Conservation (phyloP, 805 yeast species). For the Barnettozyma botsteinii region DNA sequence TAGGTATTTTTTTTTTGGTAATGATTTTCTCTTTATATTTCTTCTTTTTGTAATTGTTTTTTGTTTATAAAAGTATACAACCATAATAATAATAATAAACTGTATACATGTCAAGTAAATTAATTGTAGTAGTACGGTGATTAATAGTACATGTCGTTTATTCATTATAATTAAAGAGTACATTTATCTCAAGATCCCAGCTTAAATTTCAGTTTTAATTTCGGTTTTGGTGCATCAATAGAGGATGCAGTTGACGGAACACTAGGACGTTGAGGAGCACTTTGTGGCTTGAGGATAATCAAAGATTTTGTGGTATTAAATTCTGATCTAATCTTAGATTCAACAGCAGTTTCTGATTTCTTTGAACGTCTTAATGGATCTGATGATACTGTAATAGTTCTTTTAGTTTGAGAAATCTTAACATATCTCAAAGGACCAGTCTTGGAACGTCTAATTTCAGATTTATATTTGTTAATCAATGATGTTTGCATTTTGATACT, state of each 20-base stretch:
- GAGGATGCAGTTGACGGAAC: neutral
- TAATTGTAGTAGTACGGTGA: too few relatives aligned
- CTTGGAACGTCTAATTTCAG: constrained; percentile 18
- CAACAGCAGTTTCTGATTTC: neutral
- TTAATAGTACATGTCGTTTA: constrained; percentile 1
- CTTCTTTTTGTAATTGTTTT: neutral
- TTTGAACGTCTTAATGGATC: constrained; percentile 31
- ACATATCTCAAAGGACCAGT: constrained; percentile 37
- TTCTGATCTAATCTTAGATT: neutral
- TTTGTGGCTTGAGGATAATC: neutral
- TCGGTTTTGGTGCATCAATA: constrained; percentile 5
- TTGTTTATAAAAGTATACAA: neutral
- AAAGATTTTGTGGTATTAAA: neutral
- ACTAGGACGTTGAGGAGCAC: neutral
- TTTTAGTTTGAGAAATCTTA: constrained; percentile 32
- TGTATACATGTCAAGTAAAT: too few relatives aligned
- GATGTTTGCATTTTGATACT: constrained; percentile 1
- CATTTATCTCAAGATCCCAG: constrained; percentile 1
- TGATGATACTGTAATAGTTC: constrained; percentile 35
- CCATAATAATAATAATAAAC: too few relatives aligned
- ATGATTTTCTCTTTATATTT: neutral
- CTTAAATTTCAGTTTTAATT: constrained; percentile 15
- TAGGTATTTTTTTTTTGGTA: too few relatives aligned
- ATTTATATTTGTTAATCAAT: constrained; percentile 7
- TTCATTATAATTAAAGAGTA: neutral